Evolutionary conservation across 129 eudicot species (phyloP), one percentile per base, ranked within the genome.

Genomic region (Lactuca saligna): DNA sequence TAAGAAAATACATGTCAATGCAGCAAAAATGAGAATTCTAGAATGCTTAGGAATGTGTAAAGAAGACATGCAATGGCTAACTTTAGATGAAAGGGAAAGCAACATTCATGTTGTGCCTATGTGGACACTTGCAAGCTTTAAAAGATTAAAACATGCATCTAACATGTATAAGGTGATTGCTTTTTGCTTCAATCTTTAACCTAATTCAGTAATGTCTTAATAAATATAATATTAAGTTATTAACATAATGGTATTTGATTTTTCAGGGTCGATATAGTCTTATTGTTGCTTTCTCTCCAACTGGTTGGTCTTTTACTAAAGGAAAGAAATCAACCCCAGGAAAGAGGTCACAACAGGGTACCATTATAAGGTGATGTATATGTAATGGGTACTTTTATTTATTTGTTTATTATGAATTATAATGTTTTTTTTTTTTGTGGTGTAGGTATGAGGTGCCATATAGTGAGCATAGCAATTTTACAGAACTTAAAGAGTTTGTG

Each of bases 381-480:
- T 31, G 0, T 50, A n/a, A 3, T 11, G 6, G 1, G 9, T n/a
- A 35, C 15, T 37, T 61, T 29, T 6, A 35, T 8, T 13, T 1
- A 35, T 60, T 33, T 32, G 9, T 7, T 34, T 59, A 59, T 16
- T 29, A 32, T 3, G 2, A 9, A 57, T 25, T 57, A 57, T 3
- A 31, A 33, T n/a, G 0, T 49, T 49, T 49, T 5, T 49, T 48
- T 0, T 9, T 12, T 32, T 10, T 59, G 66, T 33, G 20, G 10
- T 79, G 38, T 87, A 93, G 99, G 78, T 94, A 94, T 35, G 99
- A 94, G 77, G 99, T 94, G 62, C 99, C 99, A 16, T 94, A 94
- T 78, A 94, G 99, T 50, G 99, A 94, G 83, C 99, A 94, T 63
- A 68, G 81, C 77, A 94, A 97, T 78, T 94, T 87, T 71, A 75